Conservation (phyloP, 2,329 filamentous ascomycete species). For the Blastomyces silverae region DNA sequence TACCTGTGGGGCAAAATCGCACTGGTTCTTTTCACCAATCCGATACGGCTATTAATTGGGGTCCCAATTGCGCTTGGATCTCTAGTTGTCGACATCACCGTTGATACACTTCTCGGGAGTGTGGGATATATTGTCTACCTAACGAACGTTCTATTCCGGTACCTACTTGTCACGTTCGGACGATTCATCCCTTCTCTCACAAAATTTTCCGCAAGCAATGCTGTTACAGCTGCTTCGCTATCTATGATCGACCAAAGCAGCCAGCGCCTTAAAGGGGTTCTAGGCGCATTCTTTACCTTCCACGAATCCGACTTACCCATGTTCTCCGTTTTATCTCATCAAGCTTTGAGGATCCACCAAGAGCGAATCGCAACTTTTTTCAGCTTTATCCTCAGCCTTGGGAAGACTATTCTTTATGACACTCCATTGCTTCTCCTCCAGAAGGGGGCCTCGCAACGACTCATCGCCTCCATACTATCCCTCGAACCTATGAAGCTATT, state of each 20-base stretch:
- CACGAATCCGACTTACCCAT: slow-evolving; percentile 60
- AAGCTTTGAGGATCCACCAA: slow-evolving; percentile 58
- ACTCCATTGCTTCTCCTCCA: slow-evolving; percentile 28
- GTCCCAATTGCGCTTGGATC: slow-evolving; percentile 68
- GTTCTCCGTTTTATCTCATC: slow-evolving; percentile 70
- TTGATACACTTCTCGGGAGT: slow-evolving; percentile 65
- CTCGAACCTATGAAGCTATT: slow-evolving; percentile 11
- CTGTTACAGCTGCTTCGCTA: slow-evolving; percentile 37
- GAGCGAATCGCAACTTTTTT: slow-evolving; percentile 43
- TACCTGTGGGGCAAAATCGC: slow-evolving; percentile 86
- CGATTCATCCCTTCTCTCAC: slow-evolving; percentile 32
- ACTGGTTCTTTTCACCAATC: slow-evolving; percentile 71
- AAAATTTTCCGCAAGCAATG: slow-evolving; percentile 33
- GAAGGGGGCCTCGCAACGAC: slow-evolving; percentile 12
- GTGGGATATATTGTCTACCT: slow-evolving; percentile 49
- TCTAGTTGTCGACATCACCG: slow-evolving; percentile 66
- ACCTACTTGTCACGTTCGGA: slow-evolving; percentile 32
- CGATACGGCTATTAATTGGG: slow-evolving; percentile 58
- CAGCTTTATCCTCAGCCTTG: slow-evolving; percentile 33
- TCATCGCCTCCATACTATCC: background rate
- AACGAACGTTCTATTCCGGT: slow-evolving; percentile 31
- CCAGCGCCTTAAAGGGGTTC: slow-evolving; percentile 34
- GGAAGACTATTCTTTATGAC: slow-evolving; percentile 41
- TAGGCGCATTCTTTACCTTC: slow-evolving; percentile 37
- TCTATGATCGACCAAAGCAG: slow-evolving; percentile 40